Base-by-base conservation (phyloP, 805 yeast genomes). In the Candida vartiovaarae region DNA sequence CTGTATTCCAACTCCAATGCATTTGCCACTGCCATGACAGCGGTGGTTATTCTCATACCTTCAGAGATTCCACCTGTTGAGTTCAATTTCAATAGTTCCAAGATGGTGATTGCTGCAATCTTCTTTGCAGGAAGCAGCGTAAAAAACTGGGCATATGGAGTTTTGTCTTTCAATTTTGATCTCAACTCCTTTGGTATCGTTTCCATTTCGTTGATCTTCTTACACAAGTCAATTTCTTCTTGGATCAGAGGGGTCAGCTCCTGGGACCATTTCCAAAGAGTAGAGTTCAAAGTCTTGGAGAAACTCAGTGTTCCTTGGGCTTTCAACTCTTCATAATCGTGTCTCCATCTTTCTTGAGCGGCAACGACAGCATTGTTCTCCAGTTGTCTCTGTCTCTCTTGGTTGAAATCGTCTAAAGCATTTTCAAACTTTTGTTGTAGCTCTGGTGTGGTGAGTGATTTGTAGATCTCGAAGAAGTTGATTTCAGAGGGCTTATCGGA, bases 271-370 rank as follows among this genome's bases (percentile, higher is more conserved):
- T 77, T 76, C 77, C 88, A 93, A 34, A 93, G 65, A 51, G 80
- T 80, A 1, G 80, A 81, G 46, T 88, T 89, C 34, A 90, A 66
- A 9, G 78, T 74, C 45, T 78, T 75, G 38, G 78, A 75, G 33
- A 79, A 62, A 4, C 77, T 61, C 28, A 62, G 44, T 9, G 72
- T 78, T 24, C 87, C 87, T 51, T 82, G 71, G 39, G 72, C 70
- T 45, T 70, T 69, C 56, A 79, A 71, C 42, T 76, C 79, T 54
- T 87, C 95, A 53, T 76, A 83, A 50, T 82, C 90, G 52, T 80
- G 82, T 59, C 78, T 82, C 99, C 99, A 91, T 61, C 85, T 83
- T 55, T 82, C 87, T 49, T 76, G 78, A 1, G 98, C 95, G 1
- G 91, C 90, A 50, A 84, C 90, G 2, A 85, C 70, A 3, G 95